Percentiles rank a stretch among this genome's conserved stretches.
These are phyloP conservation scores for Ananas comosus DNA, from an alignment of 176 grass and related monocot species.

Conservation along the genomic window DNA sequence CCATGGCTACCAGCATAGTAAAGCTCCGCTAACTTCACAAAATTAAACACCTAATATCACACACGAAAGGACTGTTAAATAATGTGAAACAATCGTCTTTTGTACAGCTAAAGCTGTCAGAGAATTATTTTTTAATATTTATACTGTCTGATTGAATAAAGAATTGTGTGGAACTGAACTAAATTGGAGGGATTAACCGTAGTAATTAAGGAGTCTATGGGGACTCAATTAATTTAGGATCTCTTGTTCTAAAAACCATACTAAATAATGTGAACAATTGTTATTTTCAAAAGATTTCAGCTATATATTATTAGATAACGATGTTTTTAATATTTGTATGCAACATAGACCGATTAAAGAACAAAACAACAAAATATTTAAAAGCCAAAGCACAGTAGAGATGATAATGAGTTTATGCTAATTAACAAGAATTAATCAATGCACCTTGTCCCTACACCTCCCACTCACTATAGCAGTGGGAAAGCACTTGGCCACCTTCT, in stretches of 20 bases:
- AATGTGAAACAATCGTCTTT: too few relatives aligned
- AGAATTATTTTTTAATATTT: too few relatives aligned
- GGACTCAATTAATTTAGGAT: not conserved
- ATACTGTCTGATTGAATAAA: not conserved
- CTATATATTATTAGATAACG: too few relatives aligned
- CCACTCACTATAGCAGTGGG: constrained; percentile 88
- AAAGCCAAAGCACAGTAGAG: not conserved
- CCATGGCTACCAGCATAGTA: constrained; percentile 96
- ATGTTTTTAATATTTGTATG: too few relatives aligned
- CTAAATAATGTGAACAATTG: too few relatives aligned
- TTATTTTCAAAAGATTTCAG: too few relatives aligned
- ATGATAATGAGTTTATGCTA: not conserved
- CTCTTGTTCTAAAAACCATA: not conserved
- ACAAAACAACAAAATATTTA: not conserved
- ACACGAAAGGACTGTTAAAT: not conserved
- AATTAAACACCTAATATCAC: constrained; percentile 51
- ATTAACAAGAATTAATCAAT: not conserved
- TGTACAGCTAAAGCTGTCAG: too few relatives aligned
- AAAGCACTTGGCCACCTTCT: constrained; percentile 62
- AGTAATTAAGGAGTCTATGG: too few relatives aligned
- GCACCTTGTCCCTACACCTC: constrained; percentile 75
- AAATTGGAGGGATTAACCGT: too few relatives aligned
- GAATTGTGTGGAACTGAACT: too few relatives aligned
- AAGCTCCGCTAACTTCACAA: constrained; percentile 66
- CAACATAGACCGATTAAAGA: not conserved